Percentiles rank a stretch among this genome's conserved stretches.
These are phyloP conservation scores for Penicillium paxilli DNA, from an alignment of 495 filamentous ascomycete genomes.

Conservation along the genomic window DNA sequence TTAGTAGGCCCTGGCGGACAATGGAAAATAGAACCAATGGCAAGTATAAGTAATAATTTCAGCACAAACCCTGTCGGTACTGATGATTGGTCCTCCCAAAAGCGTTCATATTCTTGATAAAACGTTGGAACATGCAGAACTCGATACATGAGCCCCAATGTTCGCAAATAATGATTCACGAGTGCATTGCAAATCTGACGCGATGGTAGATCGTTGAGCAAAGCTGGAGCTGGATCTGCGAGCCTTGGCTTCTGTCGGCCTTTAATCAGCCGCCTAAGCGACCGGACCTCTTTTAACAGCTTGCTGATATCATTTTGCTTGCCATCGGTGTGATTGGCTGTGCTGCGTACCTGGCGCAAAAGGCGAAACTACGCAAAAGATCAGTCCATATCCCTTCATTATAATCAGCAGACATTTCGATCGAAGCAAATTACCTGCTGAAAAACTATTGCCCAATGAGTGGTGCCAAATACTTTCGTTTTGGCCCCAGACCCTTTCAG, in stretches of 20 bases:
- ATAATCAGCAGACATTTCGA: not conserved
- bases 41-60: slow-evolving; percentile 45
- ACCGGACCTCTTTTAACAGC: slow-evolving; percentile 27
- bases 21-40: slow-evolving; percentile 45
- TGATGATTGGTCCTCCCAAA: slow-evolving; percentile 39
- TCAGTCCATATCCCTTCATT: slow-evolving; percentile 8
- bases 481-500: slow-evolving; percentile 22
- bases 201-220: slow-evolving; percentile 17
- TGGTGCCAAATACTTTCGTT: slow-evolving; percentile 42
- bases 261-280: slow-evolving; percentile 21
- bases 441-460: slow-evolving; percentile 40
- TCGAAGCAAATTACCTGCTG: slow-evolving; percentile 32
- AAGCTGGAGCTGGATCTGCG: slow-evolving; percentile 12
- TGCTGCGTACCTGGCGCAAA: slow-evolving; percentile 14
- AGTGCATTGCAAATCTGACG: slow-evolving; percentile 24
- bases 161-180: slow-evolving; percentile 33
- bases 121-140: slow-evolving; percentile 60
- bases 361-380: slow-evolving; percentile 8
- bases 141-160: slow-evolving; percentile 49
- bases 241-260: slow-evolving; percentile 11
- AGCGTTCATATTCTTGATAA: slow-evolving; percentile 43
- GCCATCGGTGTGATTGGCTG: slow-evolving; percentile 3
- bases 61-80: slow-evolving; percentile 20
- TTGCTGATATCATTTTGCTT: slow-evolving; percentile 23
- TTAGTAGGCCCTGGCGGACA: slow-evolving; percentile 20